phyloP scores from a whole-genome alignment of 371 early-diverging fungal species.

The Mucor mucedo region DNA sequence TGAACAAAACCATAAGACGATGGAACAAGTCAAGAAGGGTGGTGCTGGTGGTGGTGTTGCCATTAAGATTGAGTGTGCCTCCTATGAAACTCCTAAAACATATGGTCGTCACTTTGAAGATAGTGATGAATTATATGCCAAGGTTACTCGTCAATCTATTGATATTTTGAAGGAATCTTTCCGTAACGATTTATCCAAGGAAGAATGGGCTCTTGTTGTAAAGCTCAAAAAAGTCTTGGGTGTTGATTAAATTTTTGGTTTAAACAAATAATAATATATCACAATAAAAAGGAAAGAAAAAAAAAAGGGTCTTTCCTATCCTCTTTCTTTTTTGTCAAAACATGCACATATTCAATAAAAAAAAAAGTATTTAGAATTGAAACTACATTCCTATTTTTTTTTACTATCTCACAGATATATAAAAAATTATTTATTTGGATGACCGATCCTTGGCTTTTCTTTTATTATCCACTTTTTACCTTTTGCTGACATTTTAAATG shows the following conservation, averaged over 20 bases:
- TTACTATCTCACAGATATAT: too few species aligned
- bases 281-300: background rate
- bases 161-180: constrained; percentile 97
- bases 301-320: too few species aligned
- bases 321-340: background rate
- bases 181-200: constrained; percentile 93
- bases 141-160: constrained; percentile 94
- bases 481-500: too few species aligned
- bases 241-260: constrained; percentile 38
- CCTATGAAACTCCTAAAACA: constrained; percentile 88
- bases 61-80: constrained; percentile 93
- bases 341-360: background rate
- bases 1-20: constrained; percentile 93
- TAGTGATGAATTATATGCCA: constrained; percentile 77
- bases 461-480: too few species aligned
- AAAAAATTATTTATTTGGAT: too few species aligned
- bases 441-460: too few species aligned
- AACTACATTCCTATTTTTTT: background rate
- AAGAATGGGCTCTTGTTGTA: constrained; percentile 91
- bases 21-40: constrained; percentile 88
- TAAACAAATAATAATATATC: background rate
- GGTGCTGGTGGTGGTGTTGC: constrained; percentile 91
- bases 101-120: constrained; percentile 97
- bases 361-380: background rate
- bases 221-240: constrained; percentile 78